phyloP scores from a whole-genome alignment of 2,329 filamentous ascomycete species.

The Exserohilum turcica region DNA sequence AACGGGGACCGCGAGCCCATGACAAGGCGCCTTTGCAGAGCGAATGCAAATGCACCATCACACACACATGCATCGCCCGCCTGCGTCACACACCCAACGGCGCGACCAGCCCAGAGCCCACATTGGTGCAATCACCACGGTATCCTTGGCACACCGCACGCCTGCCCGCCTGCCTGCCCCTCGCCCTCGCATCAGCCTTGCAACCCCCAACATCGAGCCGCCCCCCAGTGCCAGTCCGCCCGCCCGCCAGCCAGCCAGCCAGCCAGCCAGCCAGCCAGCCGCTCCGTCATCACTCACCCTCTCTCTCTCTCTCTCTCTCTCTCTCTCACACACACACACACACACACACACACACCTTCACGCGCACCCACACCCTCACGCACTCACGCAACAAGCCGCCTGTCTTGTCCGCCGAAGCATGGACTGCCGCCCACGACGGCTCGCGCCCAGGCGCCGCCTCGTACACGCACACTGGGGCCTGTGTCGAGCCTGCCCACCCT shows the following conservation, averaged over 20 bases:
- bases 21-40: conserved; percentile 27
- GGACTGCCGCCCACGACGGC: conserved; percentile 36
- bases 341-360: too few relatives aligned
- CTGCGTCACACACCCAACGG: conserved; percentile 40
- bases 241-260: neutral
- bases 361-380: conserved; percentile 23
- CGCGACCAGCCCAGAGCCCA: conserved; percentile 34
- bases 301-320: too few relatives aligned
- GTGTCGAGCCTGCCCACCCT: conserved; percentile 19
- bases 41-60: conserved; percentile 34
- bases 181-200: conserved; percentile 31
- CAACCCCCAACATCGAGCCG: neutral
- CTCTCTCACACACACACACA: too few relatives aligned
- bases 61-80: conserved; percentile 24
- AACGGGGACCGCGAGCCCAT: conserved; percentile 28
- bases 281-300: too few relatives aligned
- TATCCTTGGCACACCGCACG: too few relatives aligned
- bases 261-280: too few relatives aligned
- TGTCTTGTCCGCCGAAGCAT: conserved; percentile 22
- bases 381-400: conserved; percentile 24
- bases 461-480: too few relatives aligned
- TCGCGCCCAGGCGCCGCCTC: conserved; percentile 25
- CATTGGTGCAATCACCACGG: conserved; percentile 33
- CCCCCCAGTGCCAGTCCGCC: conserved; percentile 2
- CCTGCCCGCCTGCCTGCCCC: neutral